Evolutionary conservation across 1,284 basidiomycete genomes (phyloP).

Genomic region (Mycena sp.): DNA sequence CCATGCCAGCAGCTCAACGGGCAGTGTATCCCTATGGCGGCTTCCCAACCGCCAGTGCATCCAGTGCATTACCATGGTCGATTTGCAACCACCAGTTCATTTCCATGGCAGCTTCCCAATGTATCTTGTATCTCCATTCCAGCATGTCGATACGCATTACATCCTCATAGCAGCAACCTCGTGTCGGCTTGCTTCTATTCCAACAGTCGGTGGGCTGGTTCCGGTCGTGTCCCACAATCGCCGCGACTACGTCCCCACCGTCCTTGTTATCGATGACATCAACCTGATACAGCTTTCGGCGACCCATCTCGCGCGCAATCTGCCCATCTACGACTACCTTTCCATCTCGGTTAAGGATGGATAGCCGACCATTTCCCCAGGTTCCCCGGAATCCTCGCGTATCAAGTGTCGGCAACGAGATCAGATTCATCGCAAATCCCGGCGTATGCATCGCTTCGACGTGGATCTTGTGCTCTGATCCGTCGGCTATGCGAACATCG

Average conservation of each 20-base stretch:
- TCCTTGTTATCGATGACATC: background rate
- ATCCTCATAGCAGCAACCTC: too few relatives aligned
- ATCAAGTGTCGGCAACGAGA: background rate
- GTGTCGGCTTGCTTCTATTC: too few relatives aligned
- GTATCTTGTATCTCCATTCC: too few relatives aligned
- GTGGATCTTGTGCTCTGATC: background rate
- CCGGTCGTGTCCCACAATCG: slow-evolving; percentile 21
- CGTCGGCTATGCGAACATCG: background rate
- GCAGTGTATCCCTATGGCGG: too few relatives aligned
- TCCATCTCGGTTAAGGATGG: background rate
- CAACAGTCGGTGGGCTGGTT: slow-evolving; percentile 25
- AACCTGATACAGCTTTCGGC: background rate
- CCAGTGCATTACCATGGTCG: too few relatives aligned
- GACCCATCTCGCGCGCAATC: background rate
- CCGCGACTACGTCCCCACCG: slow-evolving; percentile 10
- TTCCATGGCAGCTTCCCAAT: too few relatives aligned
- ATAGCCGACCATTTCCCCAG: background rate
- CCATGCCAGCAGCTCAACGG: too few relatives aligned
- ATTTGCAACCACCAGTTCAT: too few relatives aligned
- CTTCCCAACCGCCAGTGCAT: too few relatives aligned
- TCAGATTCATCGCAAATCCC: slow-evolving; percentile 13
- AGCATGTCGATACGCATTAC: too few relatives aligned
- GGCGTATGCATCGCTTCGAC: background rate
- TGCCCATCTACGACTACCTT: background rate
- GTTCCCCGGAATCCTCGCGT: background rate